Evolutionary conservation across 768 basidiomycete genomes (phyloP).

Genomic region (Leccinum olivaceopallidum): DNA sequence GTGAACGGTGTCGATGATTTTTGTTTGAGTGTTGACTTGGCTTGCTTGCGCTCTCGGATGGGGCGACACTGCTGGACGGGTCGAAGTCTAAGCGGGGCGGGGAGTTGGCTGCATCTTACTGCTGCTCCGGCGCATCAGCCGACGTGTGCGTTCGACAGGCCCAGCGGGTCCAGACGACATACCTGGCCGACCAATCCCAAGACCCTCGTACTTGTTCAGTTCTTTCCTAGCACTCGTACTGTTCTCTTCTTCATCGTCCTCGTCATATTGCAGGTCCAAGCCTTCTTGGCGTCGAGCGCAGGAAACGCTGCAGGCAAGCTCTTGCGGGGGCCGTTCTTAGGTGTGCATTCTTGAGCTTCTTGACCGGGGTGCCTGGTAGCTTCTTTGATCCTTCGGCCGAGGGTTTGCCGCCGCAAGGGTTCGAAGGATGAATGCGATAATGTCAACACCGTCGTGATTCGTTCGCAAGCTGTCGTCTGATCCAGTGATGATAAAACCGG

Average conservation of each 20-base stretch:
- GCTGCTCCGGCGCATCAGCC: conserved; percentile 76
- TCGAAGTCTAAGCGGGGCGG: conserved; percentile 61
- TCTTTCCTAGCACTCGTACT: conserved; percentile 62
- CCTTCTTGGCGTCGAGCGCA: conserved; percentile 36
- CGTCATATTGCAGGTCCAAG: conserved; percentile 45
- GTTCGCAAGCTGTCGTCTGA: conserved; percentile 39
- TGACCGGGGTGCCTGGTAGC: conserved; percentile 81
- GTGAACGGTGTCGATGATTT: conserved; percentile 73
- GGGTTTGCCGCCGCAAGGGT: conserved; percentile 61
- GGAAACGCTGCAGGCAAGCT: conserved; percentile 77
- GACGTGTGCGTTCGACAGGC: conserved; percentile 48
- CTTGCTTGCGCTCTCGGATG: conserved; percentile 44
- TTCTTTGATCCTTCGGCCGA: conserved; percentile 50
- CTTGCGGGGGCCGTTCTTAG: conserved; percentile 63
- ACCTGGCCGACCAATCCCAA: conserved; percentile 65
- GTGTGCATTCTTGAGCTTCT: conserved; percentile 62
- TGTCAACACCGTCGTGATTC: conserved; percentile 37
- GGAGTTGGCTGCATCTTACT: conserved; percentile 61
- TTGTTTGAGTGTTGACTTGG: conserved; percentile 74
- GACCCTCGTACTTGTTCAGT: conserved; percentile 54
- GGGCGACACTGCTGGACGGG: conserved; percentile 58
- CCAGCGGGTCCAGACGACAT: conserved; percentile 28
- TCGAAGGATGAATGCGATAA: conserved; percentile 73
- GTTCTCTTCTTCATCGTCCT: conserved; percentile 60
- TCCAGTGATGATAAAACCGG: conserved; percentile 38